Evolutionary conservation across 1,284 basidiomycete species (phyloP).

Genomic region (Blastosporella zonata): DNA sequence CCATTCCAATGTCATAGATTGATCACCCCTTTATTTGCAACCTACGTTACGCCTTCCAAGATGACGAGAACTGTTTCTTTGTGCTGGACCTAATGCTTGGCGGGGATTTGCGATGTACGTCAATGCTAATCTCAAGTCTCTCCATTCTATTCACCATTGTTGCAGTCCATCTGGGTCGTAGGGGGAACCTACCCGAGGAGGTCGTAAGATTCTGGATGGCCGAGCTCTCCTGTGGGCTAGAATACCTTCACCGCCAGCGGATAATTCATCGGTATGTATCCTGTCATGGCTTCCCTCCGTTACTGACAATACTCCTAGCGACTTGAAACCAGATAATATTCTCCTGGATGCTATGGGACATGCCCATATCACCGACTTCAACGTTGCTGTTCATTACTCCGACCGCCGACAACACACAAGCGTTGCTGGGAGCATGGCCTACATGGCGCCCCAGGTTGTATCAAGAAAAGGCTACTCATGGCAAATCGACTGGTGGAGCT

Average conservation of each 20-base stretch:
- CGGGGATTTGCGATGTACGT: slow-evolving; percentile 88
- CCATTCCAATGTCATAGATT: slow-evolving; percentile 51
- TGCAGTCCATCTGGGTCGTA: slow-evolving; percentile 86
- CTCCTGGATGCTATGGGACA: slow-evolving; percentile 90
- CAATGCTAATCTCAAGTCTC: slow-evolving; percentile 29
- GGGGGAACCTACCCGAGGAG: slow-evolving; percentile 74
- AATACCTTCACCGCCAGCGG: slow-evolving; percentile 86
- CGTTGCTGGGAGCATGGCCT: slow-evolving; percentile 96
- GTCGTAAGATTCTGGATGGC: slow-evolving; percentile 88
- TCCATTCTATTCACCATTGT: slow-evolving; percentile 6
- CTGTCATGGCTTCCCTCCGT: slow-evolving; percentile 30
- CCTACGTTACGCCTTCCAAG: slow-evolving; percentile 95
- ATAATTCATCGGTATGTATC: slow-evolving; percentile 87
- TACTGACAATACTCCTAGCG: slow-evolving; percentile 49
- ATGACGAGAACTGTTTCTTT: slow-evolving; percentile 98
- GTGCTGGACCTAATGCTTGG: slow-evolving; percentile 96
- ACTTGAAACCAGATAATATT: slow-evolving; percentile 97
- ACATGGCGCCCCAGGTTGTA: slow-evolving; percentile 97
- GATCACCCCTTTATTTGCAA: slow-evolving; percentile 95
- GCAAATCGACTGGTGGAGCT: slow-evolving; percentile 93
- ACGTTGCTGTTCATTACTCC: slow-evolving; percentile 96
- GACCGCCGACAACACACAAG: slow-evolving; percentile 83
- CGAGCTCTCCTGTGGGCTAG: slow-evolving; percentile 82
- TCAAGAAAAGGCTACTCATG: slow-evolving; percentile 78
- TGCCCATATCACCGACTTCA: slow-evolving; percentile 97